These are phyloP conservation scores for Jaltomata sinuosa DNA, from an alignment of 257 asterid species.

Conservation along the genomic window DNA sequence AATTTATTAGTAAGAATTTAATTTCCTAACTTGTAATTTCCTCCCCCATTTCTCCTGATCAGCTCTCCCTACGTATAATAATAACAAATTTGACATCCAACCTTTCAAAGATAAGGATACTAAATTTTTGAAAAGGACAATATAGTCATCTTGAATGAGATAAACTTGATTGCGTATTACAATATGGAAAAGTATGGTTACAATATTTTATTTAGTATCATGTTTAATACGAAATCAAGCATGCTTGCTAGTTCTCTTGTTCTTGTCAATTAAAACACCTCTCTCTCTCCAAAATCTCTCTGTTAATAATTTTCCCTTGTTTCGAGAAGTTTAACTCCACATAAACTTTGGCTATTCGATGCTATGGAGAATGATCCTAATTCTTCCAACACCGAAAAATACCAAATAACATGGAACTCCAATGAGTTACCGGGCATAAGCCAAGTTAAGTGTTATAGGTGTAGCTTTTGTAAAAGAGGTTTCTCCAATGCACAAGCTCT, in stretches of 20 bases:
- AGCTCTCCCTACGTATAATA: neutral
- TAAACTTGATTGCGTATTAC: neutral
- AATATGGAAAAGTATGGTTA: neutral
- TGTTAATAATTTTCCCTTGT: neutral
- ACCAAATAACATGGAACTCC: constrained; percentile 7
- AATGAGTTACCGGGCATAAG: neutral
- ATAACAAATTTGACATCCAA: neutral
- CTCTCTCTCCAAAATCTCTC: neutral
- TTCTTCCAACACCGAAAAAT: constrained; percentile 5
- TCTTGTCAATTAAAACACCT: constrained; percentile 7
- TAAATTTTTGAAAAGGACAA: neutral
- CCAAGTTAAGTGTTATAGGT: constrained; percentile 27
- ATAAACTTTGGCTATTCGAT: neutral
- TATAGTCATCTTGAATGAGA: constrained; percentile 10
- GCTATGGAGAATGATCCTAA: constrained; percentile 27
- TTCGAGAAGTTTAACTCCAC: no score
- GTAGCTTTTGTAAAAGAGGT: constrained; percentile 56
- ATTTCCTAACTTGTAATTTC: neutral
- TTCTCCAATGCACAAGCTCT: constrained; percentile 75
- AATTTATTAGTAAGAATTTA: neutral
- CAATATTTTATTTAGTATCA: constrained; percentile 9
- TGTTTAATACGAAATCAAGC: constrained; percentile 19
- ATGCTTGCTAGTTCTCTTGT: constrained; percentile 24
- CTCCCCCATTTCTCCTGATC: no score
- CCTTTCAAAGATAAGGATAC: neutral